Percentiles rank a stretch among this genome's conserved stretches.
phyloP scores from a whole-genome alignment of 768 basidiomycete genomes.

The Cystofilobasidium ferigula region DNA sequence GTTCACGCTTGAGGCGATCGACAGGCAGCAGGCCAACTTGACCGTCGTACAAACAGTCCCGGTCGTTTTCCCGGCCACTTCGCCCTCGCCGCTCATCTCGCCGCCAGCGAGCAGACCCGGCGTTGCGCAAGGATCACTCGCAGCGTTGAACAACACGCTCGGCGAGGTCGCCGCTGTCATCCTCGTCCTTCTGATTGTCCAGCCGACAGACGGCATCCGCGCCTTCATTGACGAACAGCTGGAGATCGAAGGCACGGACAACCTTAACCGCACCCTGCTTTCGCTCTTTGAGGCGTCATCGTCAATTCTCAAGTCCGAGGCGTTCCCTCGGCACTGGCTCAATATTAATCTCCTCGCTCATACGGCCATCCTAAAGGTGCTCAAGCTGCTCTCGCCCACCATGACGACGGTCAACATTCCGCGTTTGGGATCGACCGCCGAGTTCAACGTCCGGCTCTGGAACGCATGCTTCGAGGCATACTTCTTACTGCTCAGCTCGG shows the following conservation, averaged over 20 bases:
- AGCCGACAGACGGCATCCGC: constrained; percentile 62
- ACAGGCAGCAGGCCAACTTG: constrained; percentile 51
- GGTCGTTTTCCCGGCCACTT: constrained; percentile 82
- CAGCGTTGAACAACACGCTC: constrained; percentile 57
- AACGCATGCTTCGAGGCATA: constrained; percentile 67
- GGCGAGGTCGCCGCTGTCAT: constrained; percentile 81
- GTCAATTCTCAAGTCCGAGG: constrained; percentile 74
- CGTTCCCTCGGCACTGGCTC: constrained; percentile 82
- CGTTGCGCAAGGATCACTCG: constrained; percentile 37
- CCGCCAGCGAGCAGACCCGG: constrained; percentile 39
- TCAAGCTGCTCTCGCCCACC: constrained; percentile 67
- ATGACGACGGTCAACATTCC: constrained; percentile 63
- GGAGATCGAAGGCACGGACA: constrained; percentile 77
- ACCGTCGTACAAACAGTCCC: constrained; percentile 53
- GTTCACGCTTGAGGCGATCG: constrained; percentile 56
- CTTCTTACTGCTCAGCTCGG: constrained; percentile 72
- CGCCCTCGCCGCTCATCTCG: constrained; percentile 70
- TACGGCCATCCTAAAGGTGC: constrained; percentile 74
- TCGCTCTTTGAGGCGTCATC: constrained; percentile 69
- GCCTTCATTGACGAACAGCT: constrained; percentile 66
- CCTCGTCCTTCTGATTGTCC: constrained; percentile 66
- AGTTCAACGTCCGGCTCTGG: constrained; percentile 73
- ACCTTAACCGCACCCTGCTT: constrained; percentile 59
- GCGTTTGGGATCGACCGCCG: constrained; percentile 45
- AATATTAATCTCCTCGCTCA: constrained; percentile 79